Evolutionary conservation across 345 rosid species (phyloP).

Genomic region (Atalantia buxifolia): DNA sequence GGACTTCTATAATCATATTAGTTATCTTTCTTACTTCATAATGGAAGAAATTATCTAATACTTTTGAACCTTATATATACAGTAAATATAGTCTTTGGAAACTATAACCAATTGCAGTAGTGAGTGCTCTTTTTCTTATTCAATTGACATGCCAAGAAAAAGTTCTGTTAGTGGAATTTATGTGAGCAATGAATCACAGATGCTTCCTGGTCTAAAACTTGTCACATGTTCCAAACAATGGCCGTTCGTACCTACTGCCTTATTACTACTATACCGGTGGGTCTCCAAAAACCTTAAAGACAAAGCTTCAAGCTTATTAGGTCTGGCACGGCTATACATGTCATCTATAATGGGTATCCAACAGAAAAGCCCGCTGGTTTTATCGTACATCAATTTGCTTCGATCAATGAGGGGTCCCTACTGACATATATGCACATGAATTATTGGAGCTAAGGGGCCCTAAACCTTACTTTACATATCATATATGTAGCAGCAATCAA

Average conservation of each 20-base stretch:
- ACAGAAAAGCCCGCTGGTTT: slow-evolving; percentile 11
- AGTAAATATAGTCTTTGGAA: neutral
- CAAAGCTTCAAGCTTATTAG: neutral
- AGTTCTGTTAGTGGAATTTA: neutral
- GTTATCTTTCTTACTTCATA: neutral
- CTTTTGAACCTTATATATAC: neutral
- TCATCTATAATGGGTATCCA: neutral
- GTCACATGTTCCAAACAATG: neutral
- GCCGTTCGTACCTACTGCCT: neutral
- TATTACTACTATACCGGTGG: neutral
- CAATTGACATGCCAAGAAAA: neutral
- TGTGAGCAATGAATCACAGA: neutral
- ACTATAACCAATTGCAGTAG: neutral
- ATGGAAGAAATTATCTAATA: neutral
- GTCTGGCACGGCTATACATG: neutral
- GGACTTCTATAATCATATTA: too few species aligned
- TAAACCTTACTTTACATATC: neutral
- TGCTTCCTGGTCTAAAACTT: neutral
- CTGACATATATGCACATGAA: neutral
- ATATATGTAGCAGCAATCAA: neutral
- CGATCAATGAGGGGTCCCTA: neutral
- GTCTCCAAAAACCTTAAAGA: slow-evolving; percentile 1
- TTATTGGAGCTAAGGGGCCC: slow-evolving; percentile 4
- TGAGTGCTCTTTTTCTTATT: neutral
- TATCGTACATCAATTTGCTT: slow-evolving; percentile 8